Conservation (phyloP, 768 basidiomycete species). For the Melanogaster broomeanus region DNA sequence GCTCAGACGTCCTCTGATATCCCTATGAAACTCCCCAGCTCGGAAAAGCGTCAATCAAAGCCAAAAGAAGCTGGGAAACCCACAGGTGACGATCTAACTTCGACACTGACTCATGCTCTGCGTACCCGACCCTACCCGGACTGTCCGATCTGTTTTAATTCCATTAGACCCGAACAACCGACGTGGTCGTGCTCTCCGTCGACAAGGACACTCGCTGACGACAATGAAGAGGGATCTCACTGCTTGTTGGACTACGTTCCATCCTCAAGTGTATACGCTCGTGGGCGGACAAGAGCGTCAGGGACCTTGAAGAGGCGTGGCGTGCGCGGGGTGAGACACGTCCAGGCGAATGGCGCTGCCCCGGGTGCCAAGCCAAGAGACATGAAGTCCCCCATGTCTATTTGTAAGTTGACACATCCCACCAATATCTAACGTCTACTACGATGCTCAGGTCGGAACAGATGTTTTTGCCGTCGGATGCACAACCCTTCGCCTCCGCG, state of each 20-base stretch:
- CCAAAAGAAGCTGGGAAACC: constrained; percentile 12
- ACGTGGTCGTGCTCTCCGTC: constrained; percentile 88
- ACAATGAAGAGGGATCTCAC: constrained; percentile 38
- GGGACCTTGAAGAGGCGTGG: constrained; percentile 74
- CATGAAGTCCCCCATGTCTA: constrained; percentile 64
- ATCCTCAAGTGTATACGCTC: constrained; percentile 85
- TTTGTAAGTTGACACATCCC: constrained; percentile 43
- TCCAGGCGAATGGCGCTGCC: constrained; percentile 88
- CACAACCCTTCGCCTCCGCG: constrained; percentile 73
- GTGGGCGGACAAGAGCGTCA: constrained; percentile 85
- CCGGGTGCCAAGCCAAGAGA: constrained; percentile 87
- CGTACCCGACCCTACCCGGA: constrained; percentile 73
- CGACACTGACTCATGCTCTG: constrained; percentile 65
- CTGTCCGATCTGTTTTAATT: constrained; percentile 81
- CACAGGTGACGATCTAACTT: constrained; percentile 66
- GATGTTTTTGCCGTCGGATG: constrained; percentile 83
- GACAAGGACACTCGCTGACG: neutral
- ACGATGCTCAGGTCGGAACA: constrained; percentile 28
- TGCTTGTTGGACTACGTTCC: constrained; percentile 92
- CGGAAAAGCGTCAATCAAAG: constrained; percentile 6
- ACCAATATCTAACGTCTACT: neutral
- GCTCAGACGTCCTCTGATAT: neutral
- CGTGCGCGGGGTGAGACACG: constrained; percentile 65
- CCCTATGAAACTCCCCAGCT: neutral
- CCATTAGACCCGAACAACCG: constrained; percentile 74